Conservation (phyloP, 1,139 yeast species). For the Trichomonascaceae sp. region DNA sequence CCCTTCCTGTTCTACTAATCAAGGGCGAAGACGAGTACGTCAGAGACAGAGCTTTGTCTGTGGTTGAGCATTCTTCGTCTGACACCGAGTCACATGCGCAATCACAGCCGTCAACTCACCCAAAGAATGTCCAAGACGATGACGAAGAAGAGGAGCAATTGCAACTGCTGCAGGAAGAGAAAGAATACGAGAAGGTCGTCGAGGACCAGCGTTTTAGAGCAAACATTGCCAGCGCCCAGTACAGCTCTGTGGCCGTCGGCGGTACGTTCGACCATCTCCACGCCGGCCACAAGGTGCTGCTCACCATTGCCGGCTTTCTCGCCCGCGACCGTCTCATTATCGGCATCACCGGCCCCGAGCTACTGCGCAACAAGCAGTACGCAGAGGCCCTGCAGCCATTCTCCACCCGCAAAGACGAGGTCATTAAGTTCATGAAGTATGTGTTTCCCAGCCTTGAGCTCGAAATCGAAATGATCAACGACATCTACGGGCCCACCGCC, state of each 20-base stretch:
- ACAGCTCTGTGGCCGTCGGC: constrained; percentile 39
- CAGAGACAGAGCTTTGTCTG: constrained; percentile 2
- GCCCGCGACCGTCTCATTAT: constrained; percentile 45
- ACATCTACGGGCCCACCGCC: constrained; percentile 92
- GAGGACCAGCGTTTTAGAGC: too few species aligned
- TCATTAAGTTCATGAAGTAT: constrained; percentile 35
- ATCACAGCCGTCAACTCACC: too few species aligned
- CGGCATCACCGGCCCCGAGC: constrained; percentile 74
- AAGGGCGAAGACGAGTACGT: background rate
- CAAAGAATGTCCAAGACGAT: background rate
- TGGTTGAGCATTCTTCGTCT: too few species aligned
- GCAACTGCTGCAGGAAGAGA: constrained; percentile 8
- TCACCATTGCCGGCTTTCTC: constrained; percentile 60
- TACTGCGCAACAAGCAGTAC: constrained; percentile 63
- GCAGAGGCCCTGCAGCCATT: constrained; percentile 52
- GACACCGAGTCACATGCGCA: too few species aligned
- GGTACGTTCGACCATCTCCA: constrained; percentile 97
- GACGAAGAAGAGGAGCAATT: background rate
- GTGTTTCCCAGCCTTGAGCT: constrained; percentile 33
- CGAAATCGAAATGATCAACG: constrained; percentile 51
- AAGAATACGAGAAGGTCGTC: background rate
- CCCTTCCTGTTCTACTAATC: constrained; percentile 19
- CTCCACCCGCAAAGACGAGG: constrained; percentile 35
- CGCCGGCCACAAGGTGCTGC: constrained; percentile 82
- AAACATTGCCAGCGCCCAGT: constrained; percentile 2